Base-by-base conservation (phyloP, 1,284 basidiomycete species). In the Cystobasidium slooffiae region DNA sequence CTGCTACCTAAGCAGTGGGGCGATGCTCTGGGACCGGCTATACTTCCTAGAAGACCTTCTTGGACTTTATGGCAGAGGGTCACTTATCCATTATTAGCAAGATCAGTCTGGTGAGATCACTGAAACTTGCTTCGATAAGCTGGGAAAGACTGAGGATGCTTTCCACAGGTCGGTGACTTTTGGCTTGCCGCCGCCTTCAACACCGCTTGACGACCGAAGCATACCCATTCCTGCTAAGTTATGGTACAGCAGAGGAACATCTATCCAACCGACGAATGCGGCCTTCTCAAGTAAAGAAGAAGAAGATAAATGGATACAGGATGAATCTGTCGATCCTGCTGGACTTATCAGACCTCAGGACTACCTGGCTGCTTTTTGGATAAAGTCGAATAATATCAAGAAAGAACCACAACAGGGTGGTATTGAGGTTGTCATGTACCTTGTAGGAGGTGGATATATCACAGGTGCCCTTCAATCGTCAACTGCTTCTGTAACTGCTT, bases 391-490 rank as follows among this genome's bases (percentile, higher is more conserved):
- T 18, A 43, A 65, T n/a, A 64, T 43, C 10, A 43, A 31, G 14
- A 18, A 10, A 24, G 51, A 31, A 43, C 20, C 37, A 22, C 20
- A n/a, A 37, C 18, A 16, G 22, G 39, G 6, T 14, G 14, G 56
- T 0, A 77, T 77, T 20, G 52, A 76, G 24, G 70, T 75, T 4
- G 61, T 79, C 0, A 49, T 79, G n/a, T 79, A 78, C 61, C 62
- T 78, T 37, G 76, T 78, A 8, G 78, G 78, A 0, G 77, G 78
- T 1, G 78, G 77, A 4, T 78, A 75, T 37, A 68, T 73, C n/a
- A 74, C 65, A 20, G 77, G 65, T 62, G 14, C 43, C 12, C 43
- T n/a, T 0, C 22, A 14, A 39, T 9, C 41, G 16, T 56, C 12
- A 37, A 3, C 8, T 49, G 46, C 37, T 7, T 41, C 9, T 1